Base-by-base conservation (phyloP, 768 basidiomycete species). In the Psilocybe cubensis region DNA sequence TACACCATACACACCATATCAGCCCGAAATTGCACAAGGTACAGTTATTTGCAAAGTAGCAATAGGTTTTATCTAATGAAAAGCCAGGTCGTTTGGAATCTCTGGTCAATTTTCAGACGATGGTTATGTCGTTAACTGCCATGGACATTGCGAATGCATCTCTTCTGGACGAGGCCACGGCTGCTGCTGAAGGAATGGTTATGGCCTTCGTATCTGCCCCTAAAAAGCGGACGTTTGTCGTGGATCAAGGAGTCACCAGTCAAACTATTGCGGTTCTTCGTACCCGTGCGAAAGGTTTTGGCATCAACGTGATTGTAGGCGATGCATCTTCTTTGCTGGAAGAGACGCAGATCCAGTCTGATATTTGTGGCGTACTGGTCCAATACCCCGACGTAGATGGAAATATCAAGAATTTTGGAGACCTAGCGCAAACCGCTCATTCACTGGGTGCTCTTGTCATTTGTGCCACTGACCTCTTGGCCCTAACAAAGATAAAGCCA, bases 1-100 rank as follows among this genome's bases (percentile, higher is more conserved):
- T 73, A 98, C 96, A 5, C 93, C 90, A 14, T 96, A 96, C 72
- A 96, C 95, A 0, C 94, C 94, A 1, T 96, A 96, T 74, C 94
- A 97, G 67, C 95, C 96, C 1, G 96, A 99, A 80, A 91, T 98
- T 71, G 88, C 96, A n/a, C 96, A 99, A 85, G 96, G 94, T 91
- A 66, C 64, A 43, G 50, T 51, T 20, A 52, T 38, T 52, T 43
- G n/a, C 38, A 11, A 29, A 25, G 11, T 21, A 23, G 18, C 54
- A 38, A 56, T 42, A 18, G 25, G 41, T 50, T 50, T 61, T 43
- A 25, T 24, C n/a, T 58, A 51, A 59, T 54, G 28, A 54, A 33
- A 59, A 27, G 60, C 45, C 67, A 94, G 93, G 96, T 38, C 96
- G 96, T 50, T 83, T 99, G 46, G 96, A 99, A 70, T 97, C 94